Conservation (phyloP, 2,329 filamentous ascomycete species). For the Beauveria asiatica region DNA sequence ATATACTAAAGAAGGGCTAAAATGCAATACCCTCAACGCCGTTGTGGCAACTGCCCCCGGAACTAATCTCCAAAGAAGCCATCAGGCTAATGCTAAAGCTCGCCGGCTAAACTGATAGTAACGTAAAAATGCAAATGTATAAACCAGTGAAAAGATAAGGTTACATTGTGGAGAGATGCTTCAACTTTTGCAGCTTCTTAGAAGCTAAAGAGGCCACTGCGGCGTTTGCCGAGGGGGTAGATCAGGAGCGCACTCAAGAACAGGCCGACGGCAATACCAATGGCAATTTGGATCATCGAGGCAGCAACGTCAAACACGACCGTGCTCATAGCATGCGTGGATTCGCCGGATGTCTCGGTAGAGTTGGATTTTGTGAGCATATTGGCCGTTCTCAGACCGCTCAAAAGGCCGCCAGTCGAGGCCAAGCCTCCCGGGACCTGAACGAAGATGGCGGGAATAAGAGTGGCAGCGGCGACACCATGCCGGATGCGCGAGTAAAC, state of each 20-base stretch:
- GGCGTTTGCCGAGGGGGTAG: constrained; percentile 41
- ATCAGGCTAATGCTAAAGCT: constrained; percentile 5
- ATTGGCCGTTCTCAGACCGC: constrained; percentile 36
- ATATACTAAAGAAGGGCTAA: not conserved
- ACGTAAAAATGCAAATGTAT: not conserved
- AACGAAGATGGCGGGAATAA: constrained; percentile 40
- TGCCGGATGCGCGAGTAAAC: constrained; percentile 56
- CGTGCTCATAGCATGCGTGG: constrained; percentile 21
- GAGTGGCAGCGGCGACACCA: constrained; percentile 39
- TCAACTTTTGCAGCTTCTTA: constrained; percentile 14
- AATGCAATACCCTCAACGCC: not conserved
- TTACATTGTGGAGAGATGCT: not conserved
- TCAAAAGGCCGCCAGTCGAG: constrained; percentile 37
- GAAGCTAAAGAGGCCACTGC: constrained; percentile 42
- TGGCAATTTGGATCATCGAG: constrained; percentile 45
- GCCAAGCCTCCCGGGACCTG: constrained; percentile 41
- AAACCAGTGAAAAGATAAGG: too few species aligned
- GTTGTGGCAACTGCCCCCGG: not conserved
- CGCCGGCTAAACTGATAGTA: not conserved
- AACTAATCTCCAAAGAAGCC: not conserved
- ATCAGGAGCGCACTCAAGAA: constrained; percentile 41
- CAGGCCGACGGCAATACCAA: constrained; percentile 42
- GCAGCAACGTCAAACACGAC: constrained; percentile 38
- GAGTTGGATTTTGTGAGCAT: constrained; percentile 30
- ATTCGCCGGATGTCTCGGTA: not conserved